Percentiles rank a stretch among this genome's conserved stretches.
phyloP scores from a whole-genome alignment of 2,329 filamentous ascomycete species.

The Magnaporthiopsis incrustans region DNA sequence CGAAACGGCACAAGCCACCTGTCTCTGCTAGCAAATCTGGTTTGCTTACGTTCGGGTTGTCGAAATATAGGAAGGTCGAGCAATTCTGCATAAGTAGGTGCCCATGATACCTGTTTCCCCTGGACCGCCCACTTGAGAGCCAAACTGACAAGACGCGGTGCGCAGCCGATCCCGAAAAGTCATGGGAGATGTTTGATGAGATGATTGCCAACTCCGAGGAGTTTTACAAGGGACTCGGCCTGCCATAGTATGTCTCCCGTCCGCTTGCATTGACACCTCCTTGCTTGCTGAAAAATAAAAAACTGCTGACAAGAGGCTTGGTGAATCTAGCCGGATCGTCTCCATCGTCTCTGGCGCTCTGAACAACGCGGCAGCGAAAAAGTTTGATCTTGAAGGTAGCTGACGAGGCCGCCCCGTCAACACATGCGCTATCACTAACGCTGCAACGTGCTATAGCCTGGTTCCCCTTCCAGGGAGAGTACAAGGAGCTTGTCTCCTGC shows the following conservation, averaged over 20 bases:
- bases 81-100: slow-evolving; percentile 34
- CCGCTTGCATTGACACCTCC: neutral
- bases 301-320: neutral
- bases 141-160: slow-evolving; percentile 52
- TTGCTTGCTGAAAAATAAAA: neutral
- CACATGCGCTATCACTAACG: neutral
- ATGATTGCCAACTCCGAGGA: slow-evolving; percentile 91
- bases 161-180: slow-evolving; percentile 77
- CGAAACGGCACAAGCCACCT: slow-evolving; percentile 45
- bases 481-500: slow-evolving; percentile 96
- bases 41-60: neutral
- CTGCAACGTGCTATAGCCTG: slow-evolving; percentile 41
- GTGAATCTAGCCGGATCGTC: slow-evolving; percentile 54
- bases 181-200: slow-evolving; percentile 85
- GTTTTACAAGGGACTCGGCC: slow-evolving; percentile 82
- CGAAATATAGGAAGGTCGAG: slow-evolving; percentile 24
- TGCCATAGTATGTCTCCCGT: slow-evolving; percentile 54
- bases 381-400: slow-evolving; percentile 94
- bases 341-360: slow-evolving; percentile 93
- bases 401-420: slow-evolving; percentile 34
- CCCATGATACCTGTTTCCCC: neutral
- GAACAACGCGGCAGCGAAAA: slow-evolving; percentile 81
- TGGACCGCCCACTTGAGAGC: neutral
- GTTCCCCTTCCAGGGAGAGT: slow-evolving; percentile 94
- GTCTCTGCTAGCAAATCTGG: slow-evolving; percentile 1